These are phyloP conservation scores for Leccinum subatratum DNA, from an alignment of 1,284 basidiomycete genomes.

Conservation along the genomic window DNA sequence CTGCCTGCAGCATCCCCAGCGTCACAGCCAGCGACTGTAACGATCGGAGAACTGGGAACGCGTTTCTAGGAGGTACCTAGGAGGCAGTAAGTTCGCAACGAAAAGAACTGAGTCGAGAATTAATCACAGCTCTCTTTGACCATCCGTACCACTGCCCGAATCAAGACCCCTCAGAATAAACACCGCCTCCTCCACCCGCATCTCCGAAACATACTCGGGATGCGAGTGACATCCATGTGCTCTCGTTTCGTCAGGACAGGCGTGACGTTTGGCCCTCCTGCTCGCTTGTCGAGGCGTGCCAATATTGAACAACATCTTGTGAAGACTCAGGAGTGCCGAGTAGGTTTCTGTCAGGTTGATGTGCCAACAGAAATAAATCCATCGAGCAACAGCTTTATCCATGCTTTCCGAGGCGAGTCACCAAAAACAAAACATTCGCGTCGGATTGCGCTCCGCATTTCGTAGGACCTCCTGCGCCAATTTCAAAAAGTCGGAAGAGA, in stretches of 20 bases:
- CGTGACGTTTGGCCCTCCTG: conserved; percentile 56
- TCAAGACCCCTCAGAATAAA: conserved; percentile 78
- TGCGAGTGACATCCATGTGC: conserved; percentile 72
- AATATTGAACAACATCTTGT: conserved; percentile 87
- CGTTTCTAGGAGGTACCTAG: no score
- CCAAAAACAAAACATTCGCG: conserved; percentile 87
- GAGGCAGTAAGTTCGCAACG: no score
- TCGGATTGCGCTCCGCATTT: conserved; percentile 80
- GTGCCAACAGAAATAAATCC: conserved; percentile 46
- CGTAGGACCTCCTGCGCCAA: conserved; percentile 89
- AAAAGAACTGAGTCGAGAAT: no score
- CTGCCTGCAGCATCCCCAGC: no score
- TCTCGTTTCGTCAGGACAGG: conserved; percentile 76
- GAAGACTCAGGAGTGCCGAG: conserved; percentile 69
- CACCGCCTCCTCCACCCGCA: conserved; percentile 78
- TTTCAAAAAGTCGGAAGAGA: conserved; percentile 77
- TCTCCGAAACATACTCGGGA: conserved; percentile 59
- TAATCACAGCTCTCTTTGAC: no score
- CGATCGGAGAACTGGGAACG: no score
- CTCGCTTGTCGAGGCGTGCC: conserved; percentile 68
- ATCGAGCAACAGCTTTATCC: not conserved
- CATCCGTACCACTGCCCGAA: conserved; percentile 19
- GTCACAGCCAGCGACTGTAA: no score
- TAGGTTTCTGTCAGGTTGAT: conserved; percentile 82
- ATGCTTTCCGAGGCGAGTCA: conserved; percentile 30